Conservation (phyloP, 2,329 filamentous ascomycete species). For the Fusarium continuum region DNA sequence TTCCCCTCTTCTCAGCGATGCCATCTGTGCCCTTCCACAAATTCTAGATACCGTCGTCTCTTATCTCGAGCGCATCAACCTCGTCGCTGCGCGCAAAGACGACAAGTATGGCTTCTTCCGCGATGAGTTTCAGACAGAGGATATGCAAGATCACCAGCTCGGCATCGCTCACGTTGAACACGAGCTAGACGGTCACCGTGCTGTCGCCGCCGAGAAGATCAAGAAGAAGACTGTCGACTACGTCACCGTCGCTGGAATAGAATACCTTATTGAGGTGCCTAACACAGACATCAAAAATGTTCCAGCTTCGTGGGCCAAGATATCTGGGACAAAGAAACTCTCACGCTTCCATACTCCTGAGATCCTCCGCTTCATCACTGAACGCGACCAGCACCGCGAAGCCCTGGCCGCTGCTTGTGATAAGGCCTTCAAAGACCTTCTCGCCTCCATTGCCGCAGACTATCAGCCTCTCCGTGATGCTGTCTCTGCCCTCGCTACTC, state of each 20-base stretch:
- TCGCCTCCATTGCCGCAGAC: conserved; percentile 78
- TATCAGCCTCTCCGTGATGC: conserved; percentile 92
- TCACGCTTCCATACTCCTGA: conserved; percentile 95
- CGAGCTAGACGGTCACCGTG: conserved; percentile 81
- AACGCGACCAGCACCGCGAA: conserved; percentile 95
- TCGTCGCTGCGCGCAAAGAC: conserved; percentile 81
- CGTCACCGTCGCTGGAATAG: conserved; percentile 86
- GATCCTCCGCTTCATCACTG: conserved; percentile 81
- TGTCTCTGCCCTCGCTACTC: conserved; percentile 82
- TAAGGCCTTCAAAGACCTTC: conserved; percentile 76
- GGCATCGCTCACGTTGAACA: conserved; percentile 93
- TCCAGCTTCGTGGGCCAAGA: conserved; percentile 93
- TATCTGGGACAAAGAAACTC: conserved; percentile 91
- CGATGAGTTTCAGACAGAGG: conserved; percentile 86
- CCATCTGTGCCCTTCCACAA: conserved; percentile 77
- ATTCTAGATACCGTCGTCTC: conserved; percentile 77
- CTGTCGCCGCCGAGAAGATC: conserved; percentile 75
- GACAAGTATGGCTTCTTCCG: conserved; percentile 96
- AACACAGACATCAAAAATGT: conserved; percentile 85
- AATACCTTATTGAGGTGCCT: conserved; percentile 92
- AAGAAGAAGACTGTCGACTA: conserved; percentile 78
- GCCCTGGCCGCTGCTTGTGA: conserved; percentile 92
- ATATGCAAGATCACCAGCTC: conserved; percentile 87
- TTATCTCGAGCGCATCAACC: conserved; percentile 86
- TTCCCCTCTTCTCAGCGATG: conserved; percentile 73